These are phyloP conservation scores for Copromyces sp. DNA, from an alignment of 495 filamentous ascomycete genomes.

Conservation along the genomic window DNA sequence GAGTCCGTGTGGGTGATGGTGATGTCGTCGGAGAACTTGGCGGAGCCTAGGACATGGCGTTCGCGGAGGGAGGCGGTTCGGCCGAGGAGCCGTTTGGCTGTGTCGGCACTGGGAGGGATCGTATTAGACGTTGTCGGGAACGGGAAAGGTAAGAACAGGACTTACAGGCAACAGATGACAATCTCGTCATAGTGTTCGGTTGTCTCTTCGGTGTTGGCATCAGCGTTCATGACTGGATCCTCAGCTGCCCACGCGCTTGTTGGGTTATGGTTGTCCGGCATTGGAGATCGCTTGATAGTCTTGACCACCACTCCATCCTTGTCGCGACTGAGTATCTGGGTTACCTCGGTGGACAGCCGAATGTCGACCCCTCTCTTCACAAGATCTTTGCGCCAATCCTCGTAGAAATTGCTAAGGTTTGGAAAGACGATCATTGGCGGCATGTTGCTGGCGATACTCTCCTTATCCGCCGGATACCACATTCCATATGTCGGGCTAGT, in stretches of 20 bases:
- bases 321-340: constrained; percentile 44
- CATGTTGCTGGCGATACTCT: constrained; percentile 53
- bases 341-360: constrained; percentile 52
- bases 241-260: constrained; percentile 22
- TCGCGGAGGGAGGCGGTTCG: constrained; percentile 54
- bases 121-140: neutral
- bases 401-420: constrained; percentile 61
- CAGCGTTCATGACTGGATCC: constrained; percentile 8
- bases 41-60: constrained; percentile 56
- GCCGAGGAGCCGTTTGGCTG: constrained; percentile 55
- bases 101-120: constrained; percentile 43
- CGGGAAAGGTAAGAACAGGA: neutral
- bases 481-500: constrained; percentile 64
- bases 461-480: constrained; percentile 59
- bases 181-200: constrained; percentile 56
- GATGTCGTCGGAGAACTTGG: constrained; percentile 74
- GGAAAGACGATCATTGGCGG: constrained; percentile 80
- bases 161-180: constrained; percentile 53
- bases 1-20: constrained; percentile 73
- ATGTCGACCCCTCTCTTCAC: constrained; percentile 52
- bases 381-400: constrained; percentile 55
- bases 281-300: constrained; percentile 20
- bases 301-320: constrained; percentile 47
- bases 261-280: constrained; percentile 23
- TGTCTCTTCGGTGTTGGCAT: constrained; percentile 16